These are phyloP conservation scores for Lumnitzera racemosa DNA, from an alignment of 345 rosid species.

Conservation along the genomic window DNA sequence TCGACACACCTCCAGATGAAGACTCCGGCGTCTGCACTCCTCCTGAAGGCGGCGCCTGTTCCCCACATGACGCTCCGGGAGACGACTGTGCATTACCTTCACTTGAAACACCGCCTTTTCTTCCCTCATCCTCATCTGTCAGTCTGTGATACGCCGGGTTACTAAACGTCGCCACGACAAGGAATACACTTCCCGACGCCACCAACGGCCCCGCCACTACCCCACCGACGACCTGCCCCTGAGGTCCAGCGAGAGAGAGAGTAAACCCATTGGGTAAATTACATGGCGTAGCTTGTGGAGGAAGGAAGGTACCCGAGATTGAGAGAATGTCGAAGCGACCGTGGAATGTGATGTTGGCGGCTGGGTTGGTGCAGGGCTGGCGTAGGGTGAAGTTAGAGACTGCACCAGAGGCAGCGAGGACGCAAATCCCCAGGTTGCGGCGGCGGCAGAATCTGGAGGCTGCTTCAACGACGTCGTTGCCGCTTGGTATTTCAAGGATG, in stretches of 20 bases:
- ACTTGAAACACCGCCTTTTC: conserved; percentile 22
- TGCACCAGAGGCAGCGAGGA: conserved; percentile 79
- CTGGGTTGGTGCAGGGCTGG: conserved; percentile 53
- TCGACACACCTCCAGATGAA: neutral
- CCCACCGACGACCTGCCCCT: conserved; percentile 92
- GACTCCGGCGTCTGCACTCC: conserved; percentile 3
- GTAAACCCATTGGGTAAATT: conserved; percentile 44
- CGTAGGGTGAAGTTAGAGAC: conserved; percentile 81
- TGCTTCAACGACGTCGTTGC: conserved; percentile 65
- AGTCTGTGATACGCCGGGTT: conserved; percentile 64
- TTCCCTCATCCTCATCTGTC: conserved; percentile 36
- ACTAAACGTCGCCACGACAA: conserved; percentile 74
- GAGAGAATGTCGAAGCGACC: conserved; percentile 87
- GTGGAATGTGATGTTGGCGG: conserved; percentile 65
- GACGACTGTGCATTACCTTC: conserved; percentile 41
- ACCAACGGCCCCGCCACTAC: conserved; percentile 64
- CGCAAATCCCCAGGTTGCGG: conserved; percentile 46
- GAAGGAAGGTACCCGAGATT: conserved; percentile 69
- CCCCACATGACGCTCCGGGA: conserved; percentile 42
- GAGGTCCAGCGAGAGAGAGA: conserved; percentile 84
- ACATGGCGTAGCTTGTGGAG: conserved; percentile 31
- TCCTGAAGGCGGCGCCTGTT: neutral
- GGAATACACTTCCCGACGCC: conserved; percentile 58
- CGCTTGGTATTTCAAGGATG: conserved; percentile 72
- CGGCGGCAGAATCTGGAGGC: conserved; percentile 65